Base-by-base conservation (phyloP, 2,329 filamentous ascomycete species). In the Fusarium buharicum region DNA sequence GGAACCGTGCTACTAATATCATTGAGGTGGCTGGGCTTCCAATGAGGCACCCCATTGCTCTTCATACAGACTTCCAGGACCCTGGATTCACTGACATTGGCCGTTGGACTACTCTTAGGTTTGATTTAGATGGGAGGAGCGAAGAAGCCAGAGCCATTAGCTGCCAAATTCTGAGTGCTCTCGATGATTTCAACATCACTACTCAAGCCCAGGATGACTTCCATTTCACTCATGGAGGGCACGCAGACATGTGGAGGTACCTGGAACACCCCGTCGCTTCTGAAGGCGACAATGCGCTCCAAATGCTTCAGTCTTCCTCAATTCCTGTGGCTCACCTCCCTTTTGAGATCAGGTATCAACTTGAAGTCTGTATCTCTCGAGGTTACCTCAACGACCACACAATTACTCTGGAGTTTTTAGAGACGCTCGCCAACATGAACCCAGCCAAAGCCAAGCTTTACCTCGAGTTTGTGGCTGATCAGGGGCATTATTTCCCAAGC, bases 281-380 rank as follows among this genome's bases (percentile, higher is more conserved):
- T 2, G 48, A 43, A 17, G 53, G 56, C 6, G 59, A 58, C 13
- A 71, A 73, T 22, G 70, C 74, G 4, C 59, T 71, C 4, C 68
- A 73, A 22, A 67, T 74, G 4, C 61, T 77, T 6, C 64, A 64
- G 11, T 56, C 65, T 11, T 59, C 58, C 12, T 50, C 52, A 1
- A 38, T 55, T 7, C 45, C 50, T 6, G 46, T 59, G n/a, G 48
- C 74, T 11, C 68, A 74, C 27, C 79, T 94, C 4, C 78, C 85
- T 0, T 97, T 93, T 59, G 78, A 86, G 1, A 85, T 97, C 2
- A 85, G 92, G 14, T 99, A 98, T 71, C 93, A 97, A 73, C 84
- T 99, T 0, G 94, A 99, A 74, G 93, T 92, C 0, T 98, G 94
- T 72, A 82, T 98, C n/a, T 96, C 93, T 0, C 86, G 90, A 24